Base-by-base conservation (phyloP, 164 flowering plant genomes). In the Euptelea pleiosperma region DNA sequence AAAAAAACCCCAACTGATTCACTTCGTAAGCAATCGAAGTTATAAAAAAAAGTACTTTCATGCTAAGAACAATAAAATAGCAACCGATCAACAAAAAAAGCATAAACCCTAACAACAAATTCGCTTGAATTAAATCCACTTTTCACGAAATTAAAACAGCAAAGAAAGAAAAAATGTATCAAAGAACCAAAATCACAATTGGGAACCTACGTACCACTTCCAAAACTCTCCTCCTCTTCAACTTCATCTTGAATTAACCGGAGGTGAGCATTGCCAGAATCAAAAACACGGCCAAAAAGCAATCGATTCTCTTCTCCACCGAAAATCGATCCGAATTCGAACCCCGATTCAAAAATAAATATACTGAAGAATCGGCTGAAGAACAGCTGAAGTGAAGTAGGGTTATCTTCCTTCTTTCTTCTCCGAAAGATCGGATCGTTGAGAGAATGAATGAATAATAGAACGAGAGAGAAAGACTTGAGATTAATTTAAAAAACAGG, bases 191-290 rank as follows among this genome's bases (percentile, higher is more conserved):
- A 24, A 19, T 5, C 28, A 25, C 21, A 9, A 25, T 12, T 22
- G 14, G 39, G 26, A 39, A 42, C 16, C 34, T 0, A 68, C 83
- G 57, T 55, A 84, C 89, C 83, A 77, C 86, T 82, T 82, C 89
- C 39, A 70, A 33, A 52, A 75, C 75, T 72, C 83, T 79, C 79
- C 76, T 53, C 36, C 79, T 49, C 69, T 79, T 81, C 60, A 76
- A 57, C 79, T 84, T 84, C 89, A 81, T 84, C 36, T 57, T 73
- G 63, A 58, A 54, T 61, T 68, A 67, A 62, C 68, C 61, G 34
- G 70, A 60, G 33, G 55, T 54, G 42, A 71, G 64, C 80, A 79
- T 79, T 55, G 69, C 70, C 62, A 33, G 60, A 57, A 57, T 21
- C 43, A 36, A 57, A 19, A 35, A 18, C 30, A 14, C 30, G 28